Conservation (phyloP, 129 eudicot genomes). For the Dittrichia graveolens region DNA sequence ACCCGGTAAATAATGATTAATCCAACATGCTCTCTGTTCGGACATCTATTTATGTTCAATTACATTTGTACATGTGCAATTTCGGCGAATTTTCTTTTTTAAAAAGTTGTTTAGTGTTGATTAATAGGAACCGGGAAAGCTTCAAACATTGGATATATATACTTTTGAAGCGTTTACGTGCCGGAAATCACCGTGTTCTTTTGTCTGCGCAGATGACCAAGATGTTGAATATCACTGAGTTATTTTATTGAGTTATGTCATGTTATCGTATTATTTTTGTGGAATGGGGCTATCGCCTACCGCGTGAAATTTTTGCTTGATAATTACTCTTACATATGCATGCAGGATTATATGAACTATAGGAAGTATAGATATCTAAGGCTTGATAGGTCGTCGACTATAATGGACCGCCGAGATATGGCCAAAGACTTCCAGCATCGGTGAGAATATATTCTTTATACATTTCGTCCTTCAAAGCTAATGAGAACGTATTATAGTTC, state of each 20-base stretch:
- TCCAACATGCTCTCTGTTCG: constrained; percentile 81
- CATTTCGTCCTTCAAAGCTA: neutral
- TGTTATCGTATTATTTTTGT: too few species aligned
- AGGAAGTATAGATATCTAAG: constrained; percentile 73
- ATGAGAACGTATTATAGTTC: too few species aligned
- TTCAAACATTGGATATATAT: constrained; percentile 84
- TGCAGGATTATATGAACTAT: constrained; percentile 89
- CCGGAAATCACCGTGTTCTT: constrained; percentile 83
- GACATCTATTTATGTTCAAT: neutral
- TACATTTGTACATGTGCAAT: constrained; percentile 9
- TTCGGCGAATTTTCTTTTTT: neutral
- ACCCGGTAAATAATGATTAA: too few species aligned
- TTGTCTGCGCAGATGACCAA: constrained; percentile 93
- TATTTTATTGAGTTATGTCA: constrained; percentile 33
- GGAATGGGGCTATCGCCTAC: too few species aligned
- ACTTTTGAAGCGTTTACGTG: constrained; percentile 78
- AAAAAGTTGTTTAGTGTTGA: constrained; percentile 15
- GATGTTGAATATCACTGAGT: constrained; percentile 90
- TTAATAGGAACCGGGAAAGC: constrained; percentile 84
- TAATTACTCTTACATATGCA: constrained; percentile 12
- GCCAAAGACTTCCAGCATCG: constrained; percentile 78
- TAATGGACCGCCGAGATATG: constrained; percentile 87
- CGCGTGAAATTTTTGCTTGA: too few species aligned
- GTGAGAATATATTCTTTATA: constrained; percentile 34
- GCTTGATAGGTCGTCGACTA: constrained; percentile 87